Percentiles rank a stretch among this genome's conserved stretches.
Evolutionary conservation across 768 basidiomycete genomes (phyloP).

Genomic region (Suillus luteus): DNA sequence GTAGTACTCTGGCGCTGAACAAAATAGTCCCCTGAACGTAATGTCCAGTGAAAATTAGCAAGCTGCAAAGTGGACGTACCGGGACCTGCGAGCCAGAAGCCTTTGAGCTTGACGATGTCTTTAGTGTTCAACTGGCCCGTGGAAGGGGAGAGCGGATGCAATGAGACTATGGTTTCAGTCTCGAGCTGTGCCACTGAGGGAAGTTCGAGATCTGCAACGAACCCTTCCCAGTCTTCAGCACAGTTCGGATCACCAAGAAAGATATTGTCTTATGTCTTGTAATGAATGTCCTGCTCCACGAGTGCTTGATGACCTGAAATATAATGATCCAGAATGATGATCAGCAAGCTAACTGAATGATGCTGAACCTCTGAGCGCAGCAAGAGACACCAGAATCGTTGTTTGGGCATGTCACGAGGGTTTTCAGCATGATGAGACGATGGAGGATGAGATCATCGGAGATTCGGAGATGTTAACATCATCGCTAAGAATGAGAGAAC

Average conservation of each 20-base stretch:
- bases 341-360: neutral
- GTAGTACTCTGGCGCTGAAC: neutral
- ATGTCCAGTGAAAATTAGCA: neutral
- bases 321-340: neutral
- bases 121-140: neutral
- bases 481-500: no score
- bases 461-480: neutral
- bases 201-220: neutral
- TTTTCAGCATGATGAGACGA: constrained; percentile 20
- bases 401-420: constrained; percentile 19
- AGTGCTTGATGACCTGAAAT: constrained; percentile 7
- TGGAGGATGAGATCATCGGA: no score
- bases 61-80: neutral
- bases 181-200: neutral
- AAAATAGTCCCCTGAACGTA: neutral
- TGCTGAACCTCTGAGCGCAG: neutral
- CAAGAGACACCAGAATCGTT: neutral
- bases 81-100: neutral
- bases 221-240: neutral
- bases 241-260: neutral
- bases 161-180: no score
- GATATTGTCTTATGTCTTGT: constrained; percentile 12
- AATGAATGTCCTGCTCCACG: constrained; percentile 5
- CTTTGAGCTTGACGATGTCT: neutral
- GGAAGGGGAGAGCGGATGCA: neutral